Evolutionary conservation across 73 alveolate genomes (phyloP).

Genomic region (Paramecium sonneborni): DNA sequence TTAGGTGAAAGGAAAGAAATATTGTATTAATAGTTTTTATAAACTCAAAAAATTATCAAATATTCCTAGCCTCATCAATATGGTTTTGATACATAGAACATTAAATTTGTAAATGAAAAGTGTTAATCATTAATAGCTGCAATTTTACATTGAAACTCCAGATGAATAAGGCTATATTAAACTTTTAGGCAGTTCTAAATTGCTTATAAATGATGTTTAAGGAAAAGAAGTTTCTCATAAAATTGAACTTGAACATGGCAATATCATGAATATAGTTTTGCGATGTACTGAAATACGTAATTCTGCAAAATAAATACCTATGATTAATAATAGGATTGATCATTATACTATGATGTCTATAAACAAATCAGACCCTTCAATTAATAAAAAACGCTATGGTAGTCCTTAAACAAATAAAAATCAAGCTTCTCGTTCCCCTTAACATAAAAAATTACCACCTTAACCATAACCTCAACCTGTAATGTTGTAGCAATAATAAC

Average conservation of each 20-base stretch:
- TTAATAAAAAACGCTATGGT: conserved; percentile 6
- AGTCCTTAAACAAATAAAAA: conserved; percentile 12
- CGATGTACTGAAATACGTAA: conserved; percentile 13
- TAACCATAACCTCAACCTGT: conserved; percentile 7
- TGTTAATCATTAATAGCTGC: background rate
- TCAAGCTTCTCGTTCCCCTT: conserved; percentile 2
- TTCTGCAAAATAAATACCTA: background rate
- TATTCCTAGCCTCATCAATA: background rate
- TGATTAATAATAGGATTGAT: background rate
- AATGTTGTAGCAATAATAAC: background rate
- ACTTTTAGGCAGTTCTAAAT: conserved; percentile 31
- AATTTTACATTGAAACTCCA: conserved; percentile 9
- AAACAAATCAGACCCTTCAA: background rate
- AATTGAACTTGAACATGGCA: conserved; percentile 29
- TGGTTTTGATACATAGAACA: background rate
- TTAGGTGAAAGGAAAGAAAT: conserved; percentile 30
- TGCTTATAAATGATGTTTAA: background rate
- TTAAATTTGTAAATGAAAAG: background rate
- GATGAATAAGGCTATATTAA: conserved; percentile 33
- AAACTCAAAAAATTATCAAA: background rate
- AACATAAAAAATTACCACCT: background rate
- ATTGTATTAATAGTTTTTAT: background rate
- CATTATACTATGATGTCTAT: background rate
- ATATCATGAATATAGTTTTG: background rate
- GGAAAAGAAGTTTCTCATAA: conserved; percentile 23